Conservation (phyloP, 495 filamentous ascomycete genomes). For the Podospora fimiseda region DNA sequence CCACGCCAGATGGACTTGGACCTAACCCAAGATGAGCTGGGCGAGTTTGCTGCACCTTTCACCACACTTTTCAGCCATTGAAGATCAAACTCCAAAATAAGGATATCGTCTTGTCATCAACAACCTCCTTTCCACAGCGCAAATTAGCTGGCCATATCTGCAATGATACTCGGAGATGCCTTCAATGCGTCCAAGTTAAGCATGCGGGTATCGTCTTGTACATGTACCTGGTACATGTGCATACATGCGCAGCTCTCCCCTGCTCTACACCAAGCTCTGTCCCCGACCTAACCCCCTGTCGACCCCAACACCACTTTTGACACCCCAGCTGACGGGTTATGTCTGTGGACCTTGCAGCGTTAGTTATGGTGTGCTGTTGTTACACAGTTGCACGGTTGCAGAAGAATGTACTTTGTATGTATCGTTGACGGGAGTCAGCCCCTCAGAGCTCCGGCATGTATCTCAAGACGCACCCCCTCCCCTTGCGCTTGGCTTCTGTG, state of each 20-base stretch:
- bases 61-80: constrained; percentile 1
- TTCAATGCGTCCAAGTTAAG: constrained; percentile 1
- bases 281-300: neutral
- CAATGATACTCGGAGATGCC: neutral
- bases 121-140: neutral
- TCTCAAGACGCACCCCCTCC: constrained; percentile 8
- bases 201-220: neutral
- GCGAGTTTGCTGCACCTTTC: neutral
- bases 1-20: constrained; percentile 13
- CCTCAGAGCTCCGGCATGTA: neutral
- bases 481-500: constrained; percentile 7
- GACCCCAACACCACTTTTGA: neutral
- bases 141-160: neutral
- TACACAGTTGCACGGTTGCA: neutral
- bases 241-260: neutral
- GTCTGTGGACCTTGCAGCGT: neutral
- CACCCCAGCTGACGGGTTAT: neutral
- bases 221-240: neutral
- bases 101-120: neutral
- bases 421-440: neutral
- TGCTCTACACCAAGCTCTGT: neutral
- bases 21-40: neutral
- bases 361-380: neutral
- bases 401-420: neutral
- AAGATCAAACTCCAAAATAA: constrained; percentile 9